Conservation (phyloP, 768 basidiomycete genomes). For the Naganishia vaughanmartiniae region DNA sequence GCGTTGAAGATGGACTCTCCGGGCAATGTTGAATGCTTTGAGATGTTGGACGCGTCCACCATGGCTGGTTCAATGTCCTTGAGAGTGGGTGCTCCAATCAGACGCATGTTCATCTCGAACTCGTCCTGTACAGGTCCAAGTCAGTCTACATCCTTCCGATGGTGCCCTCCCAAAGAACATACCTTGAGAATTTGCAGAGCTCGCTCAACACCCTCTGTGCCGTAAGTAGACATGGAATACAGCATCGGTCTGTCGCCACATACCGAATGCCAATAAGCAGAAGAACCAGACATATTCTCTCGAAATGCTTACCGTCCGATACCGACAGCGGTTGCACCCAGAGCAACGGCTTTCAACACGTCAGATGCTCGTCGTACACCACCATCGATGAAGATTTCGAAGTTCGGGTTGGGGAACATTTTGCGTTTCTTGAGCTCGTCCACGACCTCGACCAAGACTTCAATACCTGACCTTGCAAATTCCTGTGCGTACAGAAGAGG, state of each 20-base stretch:
- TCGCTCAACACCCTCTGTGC: constrained; percentile 77
- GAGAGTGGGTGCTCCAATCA: constrained; percentile 78
- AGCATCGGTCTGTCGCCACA: constrained; percentile 56
- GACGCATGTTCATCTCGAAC: constrained; percentile 95
- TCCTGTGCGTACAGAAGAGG: constrained; percentile 28
- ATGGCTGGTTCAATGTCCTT: constrained; percentile 78
- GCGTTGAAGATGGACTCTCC: constrained; percentile 69
- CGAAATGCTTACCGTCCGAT: constrained; percentile 58
- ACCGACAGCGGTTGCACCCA: constrained; percentile 77
- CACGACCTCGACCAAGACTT: constrained; percentile 84
- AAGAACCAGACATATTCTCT: not conserved
- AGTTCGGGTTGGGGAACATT: constrained; percentile 65
- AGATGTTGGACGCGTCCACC: constrained; percentile 77
- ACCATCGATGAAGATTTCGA: constrained; percentile 90
- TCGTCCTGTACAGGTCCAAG: constrained; percentile 66
- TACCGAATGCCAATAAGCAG: not conserved
- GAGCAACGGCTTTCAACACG: constrained; percentile 79
- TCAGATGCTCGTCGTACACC: constrained; percentile 88
- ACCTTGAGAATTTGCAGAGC: constrained; percentile 69
- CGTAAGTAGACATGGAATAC: constrained; percentile 60
- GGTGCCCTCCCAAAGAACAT: constrained; percentile 21
- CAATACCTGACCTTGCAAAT: constrained; percentile 75
- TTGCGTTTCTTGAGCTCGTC: constrained; percentile 65
- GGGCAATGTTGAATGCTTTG: constrained; percentile 68
- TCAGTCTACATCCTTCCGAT: not conserved